These are phyloP conservation scores for Xeromyces bisporus DNA, from an alignment of 495 filamentous ascomycete species.

Conservation along the genomic window DNA sequence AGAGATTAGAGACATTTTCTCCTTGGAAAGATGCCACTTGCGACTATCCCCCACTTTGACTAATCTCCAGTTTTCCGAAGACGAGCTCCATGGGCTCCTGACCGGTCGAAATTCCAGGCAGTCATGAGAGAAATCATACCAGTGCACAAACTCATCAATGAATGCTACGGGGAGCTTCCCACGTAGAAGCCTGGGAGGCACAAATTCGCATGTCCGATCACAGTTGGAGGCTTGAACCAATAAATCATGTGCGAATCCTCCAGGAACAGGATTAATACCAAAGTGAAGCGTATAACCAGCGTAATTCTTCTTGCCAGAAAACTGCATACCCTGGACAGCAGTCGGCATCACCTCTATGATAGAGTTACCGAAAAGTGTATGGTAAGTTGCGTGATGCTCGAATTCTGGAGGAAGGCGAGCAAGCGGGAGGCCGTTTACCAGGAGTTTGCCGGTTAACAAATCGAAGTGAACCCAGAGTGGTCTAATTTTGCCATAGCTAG, in stretches of 20 bases:
- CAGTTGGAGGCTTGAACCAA: conserved; percentile 5
- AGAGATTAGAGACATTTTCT: conserved; percentile 10
- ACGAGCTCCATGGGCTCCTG: conserved; percentile 23
- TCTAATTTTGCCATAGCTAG: conserved; percentile 4
- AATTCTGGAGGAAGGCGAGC: conserved; percentile 32
- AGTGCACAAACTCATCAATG: conserved; percentile 35
- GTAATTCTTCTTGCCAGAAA: conserved; percentile 17
- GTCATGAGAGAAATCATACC: conserved; percentile 30
- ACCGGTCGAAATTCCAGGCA: conserved; percentile 34
- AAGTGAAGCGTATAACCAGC: conserved; percentile 21
- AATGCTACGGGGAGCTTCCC: conserved; percentile 30
- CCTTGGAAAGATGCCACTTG: conserved; percentile 5
- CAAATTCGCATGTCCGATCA: conserved; percentile 20
- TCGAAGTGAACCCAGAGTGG: conserved; percentile 29
- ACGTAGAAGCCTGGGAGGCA: conserved; percentile 24
- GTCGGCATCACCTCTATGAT: conserved; percentile 26
- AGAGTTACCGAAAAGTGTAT: conserved; percentile 23
- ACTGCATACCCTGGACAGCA: conserved; percentile 24
- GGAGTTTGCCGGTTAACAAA: conserved; percentile 35
- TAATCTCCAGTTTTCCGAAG: conserved; percentile 14
- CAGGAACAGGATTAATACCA: conserved; percentile 6
- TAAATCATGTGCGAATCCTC: conserved; percentile 12
- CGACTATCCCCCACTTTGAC: too few relatives aligned
- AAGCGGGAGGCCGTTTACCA: conserved; percentile 38
- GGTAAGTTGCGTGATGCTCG: conserved; percentile 21